Evolutionary conservation across 805 yeast species (phyloP).

Genomic region (Yamadazyma sp.): DNA sequence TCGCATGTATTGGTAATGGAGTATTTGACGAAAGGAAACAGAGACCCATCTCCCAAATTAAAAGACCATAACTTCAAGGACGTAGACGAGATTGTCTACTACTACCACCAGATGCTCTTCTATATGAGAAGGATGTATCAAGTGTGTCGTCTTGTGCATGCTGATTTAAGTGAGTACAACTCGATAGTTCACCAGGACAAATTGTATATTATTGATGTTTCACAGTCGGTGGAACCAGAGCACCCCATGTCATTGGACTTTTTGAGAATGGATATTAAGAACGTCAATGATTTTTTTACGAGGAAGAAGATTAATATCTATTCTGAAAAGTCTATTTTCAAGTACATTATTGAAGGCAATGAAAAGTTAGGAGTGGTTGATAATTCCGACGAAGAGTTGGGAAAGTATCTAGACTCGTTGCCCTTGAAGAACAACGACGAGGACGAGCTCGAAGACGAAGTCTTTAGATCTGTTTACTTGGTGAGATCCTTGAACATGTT

Average conservation of each 20-base stretch:
- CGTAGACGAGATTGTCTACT: constrained; percentile 61
- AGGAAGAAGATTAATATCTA: constrained; percentile 70
- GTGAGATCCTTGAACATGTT: constrained; percentile 78
- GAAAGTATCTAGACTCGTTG: constrained; percentile 44
- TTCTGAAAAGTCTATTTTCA: constrained; percentile 79
- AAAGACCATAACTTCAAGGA: constrained; percentile 77
- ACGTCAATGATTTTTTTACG: constrained; percentile 84
- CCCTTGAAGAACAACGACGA: constrained; percentile 62
- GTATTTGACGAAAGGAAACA: constrained; percentile 72
- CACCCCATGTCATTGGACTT: constrained; percentile 97
- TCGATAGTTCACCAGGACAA: constrained; percentile 77
- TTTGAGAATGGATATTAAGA: constrained; percentile 95
- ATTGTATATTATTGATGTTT: constrained; percentile 89
- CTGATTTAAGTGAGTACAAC: constrained; percentile 94
- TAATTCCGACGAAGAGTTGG: constrained; percentile 44
- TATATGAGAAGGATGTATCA: constrained; percentile 87
- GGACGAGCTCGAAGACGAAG: constrained; percentile 69
- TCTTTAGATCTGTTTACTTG: constrained; percentile 77
- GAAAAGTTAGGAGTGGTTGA: constrained; percentile 36
- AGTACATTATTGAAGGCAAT: constrained; percentile 61
- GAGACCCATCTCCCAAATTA: constrained; percentile 88
- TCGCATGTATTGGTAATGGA: constrained; percentile 95
- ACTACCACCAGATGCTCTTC: constrained; percentile 76
- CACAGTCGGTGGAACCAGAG: constrained; percentile 96
- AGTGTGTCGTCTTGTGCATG: constrained; percentile 88